phyloP scores from a whole-genome alignment of 345 rosid genomes.

The Cardamine chenopodiifolia region DNA sequence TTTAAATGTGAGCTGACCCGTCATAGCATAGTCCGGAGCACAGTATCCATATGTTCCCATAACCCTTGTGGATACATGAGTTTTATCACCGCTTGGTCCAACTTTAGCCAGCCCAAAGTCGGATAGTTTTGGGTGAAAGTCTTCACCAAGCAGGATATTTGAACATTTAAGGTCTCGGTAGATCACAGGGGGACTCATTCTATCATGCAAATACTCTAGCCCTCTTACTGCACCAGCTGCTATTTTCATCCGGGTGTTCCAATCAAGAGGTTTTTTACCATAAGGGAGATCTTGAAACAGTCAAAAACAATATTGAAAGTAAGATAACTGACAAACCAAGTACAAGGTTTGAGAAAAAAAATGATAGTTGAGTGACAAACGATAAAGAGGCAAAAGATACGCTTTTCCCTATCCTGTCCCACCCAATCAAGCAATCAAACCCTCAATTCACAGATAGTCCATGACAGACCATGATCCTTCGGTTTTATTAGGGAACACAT shows the following conservation, averaged over 20 bases:
- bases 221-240: conserved; percentile 94
- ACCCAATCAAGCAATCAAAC: conserved; percentile 27
- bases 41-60: conserved; percentile 99
- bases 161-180: conserved; percentile 92
- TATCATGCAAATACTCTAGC: conserved; percentile 78
- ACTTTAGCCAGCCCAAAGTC: conserved; percentile 97
- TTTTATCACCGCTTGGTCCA: conserved; percentile 86
- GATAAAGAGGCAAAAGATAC: conserved; percentile 5
- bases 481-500: not conserved
- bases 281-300: conserved; percentile 54
- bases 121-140: conserved; percentile 75
- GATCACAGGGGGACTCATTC: conserved; percentile 77
- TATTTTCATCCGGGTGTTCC: conserved; percentile 84
- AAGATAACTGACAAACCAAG: not conserved
- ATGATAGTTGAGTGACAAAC: not conserved
- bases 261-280: conserved; percentile 60
- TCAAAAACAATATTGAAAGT: conserved; percentile 9
- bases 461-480: conserved; percentile 16
- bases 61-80: conserved; percentile 92
- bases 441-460: not conserved
- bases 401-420: conserved; percentile 16
- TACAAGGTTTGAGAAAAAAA: not conserved
- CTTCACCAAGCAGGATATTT: conserved; percentile 78
- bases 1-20: conserved; percentile 85
- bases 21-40: conserved; percentile 97